Evolutionary conservation across 495 filamentous ascomycete species (phyloP).

Genomic region (Hypoxylon rickii): DNA sequence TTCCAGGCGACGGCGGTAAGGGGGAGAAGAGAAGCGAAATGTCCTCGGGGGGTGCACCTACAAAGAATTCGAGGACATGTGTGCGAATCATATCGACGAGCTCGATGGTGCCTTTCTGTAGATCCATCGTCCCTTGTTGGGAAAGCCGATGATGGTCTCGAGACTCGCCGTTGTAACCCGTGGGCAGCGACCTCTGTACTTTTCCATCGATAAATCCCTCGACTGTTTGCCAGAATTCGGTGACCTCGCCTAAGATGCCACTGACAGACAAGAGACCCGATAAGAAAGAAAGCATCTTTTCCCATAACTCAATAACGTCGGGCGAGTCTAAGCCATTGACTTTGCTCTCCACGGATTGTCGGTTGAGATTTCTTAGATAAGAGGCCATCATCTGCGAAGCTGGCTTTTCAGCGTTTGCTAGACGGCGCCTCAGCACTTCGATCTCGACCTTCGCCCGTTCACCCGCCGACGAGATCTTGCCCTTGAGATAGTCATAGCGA

Average conservation of each 20-base stretch:
- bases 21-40: slow-evolving; percentile 84
- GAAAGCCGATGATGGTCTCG: slow-evolving; percentile 83
- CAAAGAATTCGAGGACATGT: slow-evolving; percentile 77
- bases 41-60: slow-evolving; percentile 89
- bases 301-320: slow-evolving; percentile 87
- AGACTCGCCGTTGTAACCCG: slow-evolving; percentile 82
- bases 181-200: slow-evolving; percentile 77
- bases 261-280: slow-evolving; percentile 71
- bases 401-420: slow-evolving; percentile 74
- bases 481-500: slow-evolving; percentile 84
- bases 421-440: slow-evolving; percentile 81
- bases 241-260: slow-evolving; percentile 84
- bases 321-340: slow-evolving; percentile 67
- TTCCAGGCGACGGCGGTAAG: slow-evolving; percentile 69
- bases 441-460: slow-evolving; percentile 88
- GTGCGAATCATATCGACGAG: slow-evolving; percentile 81
- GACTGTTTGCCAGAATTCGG: slow-evolving; percentile 92
- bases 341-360: slow-evolving; percentile 60
- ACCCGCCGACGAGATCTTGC: slow-evolving; percentile 74
- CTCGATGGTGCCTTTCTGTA: slow-evolving; percentile 79
- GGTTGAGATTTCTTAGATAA: slow-evolving; percentile 71
- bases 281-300: slow-evolving; percentile 74
- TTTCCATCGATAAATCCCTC: slow-evolving; percentile 89
- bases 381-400: slow-evolving; percentile 67
- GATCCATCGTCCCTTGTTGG: slow-evolving; percentile 65